Conservation (phyloP, 1,139 yeast species). For the Geotrichum aggregatum region DNA sequence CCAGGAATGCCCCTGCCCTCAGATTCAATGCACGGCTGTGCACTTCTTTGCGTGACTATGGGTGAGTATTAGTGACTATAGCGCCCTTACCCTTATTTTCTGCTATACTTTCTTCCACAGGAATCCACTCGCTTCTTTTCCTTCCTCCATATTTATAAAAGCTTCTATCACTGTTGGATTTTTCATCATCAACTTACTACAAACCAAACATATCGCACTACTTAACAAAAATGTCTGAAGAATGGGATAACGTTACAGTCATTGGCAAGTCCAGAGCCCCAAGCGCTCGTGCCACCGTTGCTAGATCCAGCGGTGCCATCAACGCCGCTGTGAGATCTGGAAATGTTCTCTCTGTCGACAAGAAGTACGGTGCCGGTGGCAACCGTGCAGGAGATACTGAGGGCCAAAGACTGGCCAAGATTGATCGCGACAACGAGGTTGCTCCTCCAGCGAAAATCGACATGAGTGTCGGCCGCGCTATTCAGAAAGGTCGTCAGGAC, state of each 20-base stretch:
- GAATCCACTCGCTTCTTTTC: not conserved
- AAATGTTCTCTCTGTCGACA: conserved; percentile 82
- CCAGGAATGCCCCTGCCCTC: not conserved
- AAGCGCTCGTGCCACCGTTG: conserved; percentile 83
- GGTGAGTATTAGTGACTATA: not conserved
- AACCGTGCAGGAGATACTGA: conserved; percentile 70
- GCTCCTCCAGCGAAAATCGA: conserved; percentile 90
- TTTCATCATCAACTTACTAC: not conserved
- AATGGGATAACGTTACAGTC: conserved; percentile 85
- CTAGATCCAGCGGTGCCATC: conserved; percentile 69
- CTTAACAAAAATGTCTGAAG: conserved; percentile 23
- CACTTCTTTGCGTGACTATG: conserved; percentile 5
- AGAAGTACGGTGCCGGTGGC: conserved; percentile 73
- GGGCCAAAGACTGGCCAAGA: conserved; percentile 90
- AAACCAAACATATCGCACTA: not conserved
- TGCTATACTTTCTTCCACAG: not conserved
- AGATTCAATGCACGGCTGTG: not conserved
- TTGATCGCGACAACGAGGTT: conserved; percentile 90
- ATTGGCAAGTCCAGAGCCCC: conserved; percentile 86
- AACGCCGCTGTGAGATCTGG: conserved; percentile 95
- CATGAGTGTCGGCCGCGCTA: conserved; percentile 78
- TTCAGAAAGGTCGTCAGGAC: conserved; percentile 80
- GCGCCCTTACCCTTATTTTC: not conserved
- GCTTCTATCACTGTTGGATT: not conserved
- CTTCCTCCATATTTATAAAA: not conserved